Evolutionary conservation across 345 rosid species (phyloP).

Genomic region (Cardamine resedifolia): DNA sequence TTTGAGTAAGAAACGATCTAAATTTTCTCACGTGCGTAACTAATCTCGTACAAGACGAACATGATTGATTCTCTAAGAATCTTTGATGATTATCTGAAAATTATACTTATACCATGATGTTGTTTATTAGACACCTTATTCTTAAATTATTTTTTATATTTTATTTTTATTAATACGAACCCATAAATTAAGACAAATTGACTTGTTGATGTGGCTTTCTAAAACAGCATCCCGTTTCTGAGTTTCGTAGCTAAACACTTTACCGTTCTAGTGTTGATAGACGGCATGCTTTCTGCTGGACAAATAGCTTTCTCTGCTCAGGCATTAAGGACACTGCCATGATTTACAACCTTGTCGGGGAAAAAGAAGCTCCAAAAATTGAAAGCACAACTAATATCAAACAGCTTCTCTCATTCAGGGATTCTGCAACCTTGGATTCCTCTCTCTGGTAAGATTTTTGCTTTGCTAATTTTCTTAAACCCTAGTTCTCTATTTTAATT

Average conservation of each 20-base stretch:
- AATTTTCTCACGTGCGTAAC: not conserved
- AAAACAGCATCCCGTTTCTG: slow-evolving; percentile 16
- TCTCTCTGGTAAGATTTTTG: slow-evolving; percentile 6
- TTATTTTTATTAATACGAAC: not conserved
- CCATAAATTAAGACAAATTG: no score
- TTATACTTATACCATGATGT: not conserved
- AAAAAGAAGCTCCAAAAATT: slow-evolving; percentile 19
- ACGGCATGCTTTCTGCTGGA: slow-evolving; percentile 20
- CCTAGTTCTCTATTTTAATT: not conserved
- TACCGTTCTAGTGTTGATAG: not conserved
- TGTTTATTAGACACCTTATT: not conserved
- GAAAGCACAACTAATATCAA: slow-evolving; percentile 4
- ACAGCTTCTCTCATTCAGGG: not conserved
- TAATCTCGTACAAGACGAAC: not conserved
- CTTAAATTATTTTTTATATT: not conserved
- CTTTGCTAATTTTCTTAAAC: not conserved
- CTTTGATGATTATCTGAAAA: not conserved
- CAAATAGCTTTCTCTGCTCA: slow-evolving; percentile 11
- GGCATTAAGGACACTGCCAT: slow-evolving; percentile 20
- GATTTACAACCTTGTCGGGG: slow-evolving; percentile 30
- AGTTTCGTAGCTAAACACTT: not conserved
- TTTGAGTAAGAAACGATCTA: slow-evolving; percentile 10
- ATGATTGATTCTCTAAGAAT: not conserved
- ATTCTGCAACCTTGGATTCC: slow-evolving; percentile 17
- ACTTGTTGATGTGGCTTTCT: no score